phyloP scores from a whole-genome alignment of 257 asterid genomes.

The Verbena officinalis region DNA sequence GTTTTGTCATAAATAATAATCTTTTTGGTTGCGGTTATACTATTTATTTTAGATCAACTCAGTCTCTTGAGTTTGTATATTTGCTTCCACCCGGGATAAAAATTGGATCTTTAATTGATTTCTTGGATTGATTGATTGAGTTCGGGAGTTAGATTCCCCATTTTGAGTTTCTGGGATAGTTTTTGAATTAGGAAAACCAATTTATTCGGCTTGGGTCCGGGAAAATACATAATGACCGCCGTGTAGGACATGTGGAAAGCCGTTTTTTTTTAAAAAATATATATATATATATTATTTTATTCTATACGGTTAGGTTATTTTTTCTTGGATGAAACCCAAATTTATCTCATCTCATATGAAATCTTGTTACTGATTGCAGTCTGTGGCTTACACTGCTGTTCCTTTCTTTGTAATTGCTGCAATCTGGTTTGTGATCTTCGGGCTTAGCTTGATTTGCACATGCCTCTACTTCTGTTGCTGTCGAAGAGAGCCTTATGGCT shows the following conservation, averaged over 20 bases:
- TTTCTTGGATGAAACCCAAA: slow-evolving; percentile 31
- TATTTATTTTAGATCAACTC: background rate
- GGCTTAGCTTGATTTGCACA: slow-evolving; percentile 50
- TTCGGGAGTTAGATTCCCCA: slow-evolving; percentile 3
- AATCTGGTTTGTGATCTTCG: slow-evolving; percentile 69
- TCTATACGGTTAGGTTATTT: no score
- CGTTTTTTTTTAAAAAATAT: no score
- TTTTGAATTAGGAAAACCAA: background rate
- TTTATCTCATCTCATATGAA: slow-evolving; percentile 8
- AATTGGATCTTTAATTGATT: slow-evolving; percentile 2
- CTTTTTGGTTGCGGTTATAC: background rate
- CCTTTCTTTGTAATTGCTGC: slow-evolving; percentile 66
- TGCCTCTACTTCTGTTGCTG: slow-evolving; percentile 68
- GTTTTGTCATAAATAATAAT: background rate
- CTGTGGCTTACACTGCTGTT: slow-evolving; percentile 73
- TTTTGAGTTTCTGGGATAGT: background rate
- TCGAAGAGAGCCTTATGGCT: slow-evolving; percentile 66
- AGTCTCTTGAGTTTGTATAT: background rate
- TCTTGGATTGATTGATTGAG: background rate
- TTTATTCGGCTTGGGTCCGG: background rate
- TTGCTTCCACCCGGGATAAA: background rate
- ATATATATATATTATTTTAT: background rate
- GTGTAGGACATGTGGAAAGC: slow-evolving; percentile 9
- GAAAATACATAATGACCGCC: background rate
- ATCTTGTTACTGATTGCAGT: slow-evolving; percentile 49